Evolutionary conservation across 495 filamentous ascomycete species (phyloP).

Genomic region (Zalerion maritima): DNA sequence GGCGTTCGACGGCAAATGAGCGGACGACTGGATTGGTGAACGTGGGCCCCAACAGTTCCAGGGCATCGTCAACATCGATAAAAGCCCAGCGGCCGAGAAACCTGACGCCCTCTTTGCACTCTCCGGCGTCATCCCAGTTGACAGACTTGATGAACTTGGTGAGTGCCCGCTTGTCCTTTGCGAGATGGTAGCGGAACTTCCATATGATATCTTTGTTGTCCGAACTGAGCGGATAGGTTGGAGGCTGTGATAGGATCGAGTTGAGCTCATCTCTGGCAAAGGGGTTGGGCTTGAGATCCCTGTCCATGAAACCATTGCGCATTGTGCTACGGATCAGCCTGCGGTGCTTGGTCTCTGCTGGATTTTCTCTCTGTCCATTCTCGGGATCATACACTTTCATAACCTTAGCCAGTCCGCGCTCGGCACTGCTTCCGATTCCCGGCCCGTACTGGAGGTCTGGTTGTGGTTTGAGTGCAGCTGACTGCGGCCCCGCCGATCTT

Average conservation of each 20-base stretch:
- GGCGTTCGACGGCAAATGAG: conserved; percentile 81
- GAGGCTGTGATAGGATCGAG: conserved; percentile 78
- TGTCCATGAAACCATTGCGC: conserved; percentile 81
- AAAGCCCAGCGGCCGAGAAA: conserved; percentile 91
- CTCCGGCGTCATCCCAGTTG: conserved; percentile 76
- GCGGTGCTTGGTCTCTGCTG: conserved; percentile 88
- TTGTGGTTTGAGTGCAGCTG: conserved; percentile 55
- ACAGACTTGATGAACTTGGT: conserved; percentile 98
- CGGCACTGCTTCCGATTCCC: conserved; percentile 54
- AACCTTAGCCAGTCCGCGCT: too few species aligned
- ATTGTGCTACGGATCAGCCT: conserved; percentile 74
- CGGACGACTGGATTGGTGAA: conserved; percentile 81
- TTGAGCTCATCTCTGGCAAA: conserved; percentile 91
- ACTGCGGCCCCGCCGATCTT: conserved; percentile 45
- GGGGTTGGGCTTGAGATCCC: conserved; percentile 91
- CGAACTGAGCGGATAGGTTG: conserved; percentile 69
- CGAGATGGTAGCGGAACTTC: conserved; percentile 90
- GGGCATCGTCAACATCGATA: conserved; percentile 90
- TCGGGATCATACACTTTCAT: conserved; percentile 90
- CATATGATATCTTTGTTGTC: conserved; percentile 94
- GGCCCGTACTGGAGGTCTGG: conserved; percentile 74
- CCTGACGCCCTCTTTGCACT: conserved; percentile 76
- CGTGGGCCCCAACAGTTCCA: conserved; percentile 83
- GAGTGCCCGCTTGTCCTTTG: conserved; percentile 79
- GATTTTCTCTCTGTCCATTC: conserved; percentile 75